Evolutionary conservation across 345 rosid species (phyloP), one percentile per base, ranked within the genome.

Genomic region (Citrus cavaleriei): DNA sequence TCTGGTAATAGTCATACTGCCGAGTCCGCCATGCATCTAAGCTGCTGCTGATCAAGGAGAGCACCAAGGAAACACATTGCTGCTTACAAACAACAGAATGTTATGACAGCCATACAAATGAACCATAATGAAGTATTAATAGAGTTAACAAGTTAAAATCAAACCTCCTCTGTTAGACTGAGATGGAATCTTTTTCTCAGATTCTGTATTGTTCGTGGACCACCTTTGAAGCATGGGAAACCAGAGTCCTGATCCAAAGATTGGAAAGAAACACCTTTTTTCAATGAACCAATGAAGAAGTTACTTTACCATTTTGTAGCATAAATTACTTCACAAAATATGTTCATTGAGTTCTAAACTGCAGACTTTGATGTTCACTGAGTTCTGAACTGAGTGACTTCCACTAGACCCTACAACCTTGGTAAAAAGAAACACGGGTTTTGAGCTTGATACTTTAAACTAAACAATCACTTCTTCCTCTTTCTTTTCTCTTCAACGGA

Each of bases 61-160:
- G 98, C 85, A 97, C 98, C 93, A 92, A 88, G 40, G 99, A 97
- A 62, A 97, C 99, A 64, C 98, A 97, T 91, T 97, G 99, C 99
- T 97, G 93, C 84, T 49, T 80, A 69, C 82, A 83, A 85, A 70
- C 71, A 88, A 77, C 46, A 80, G 28, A 73, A 49, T 14, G 22
- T 27, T 21, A 64, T 70, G 70, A 86, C 70, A 79, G 73, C 69
- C 73, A 74, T 34, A 46, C 32, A 28, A 60, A 51, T 37, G 24
- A 54, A 71, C 68, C 7, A 42, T 16, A 22, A 37, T 16, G 55
- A 21, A 38, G 25, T 55, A 55, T 7, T 66, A 55, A 82, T 24
- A 72, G 61, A 67, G 24, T 10, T 73, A 10, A 2, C 74, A 24
- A 32, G 76, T 46, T 60, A 42, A 65, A 60, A 70, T 22, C 84